phyloP scores from a whole-genome alignment of 345 rosid species.

The Sisymbrium irio region DNA sequence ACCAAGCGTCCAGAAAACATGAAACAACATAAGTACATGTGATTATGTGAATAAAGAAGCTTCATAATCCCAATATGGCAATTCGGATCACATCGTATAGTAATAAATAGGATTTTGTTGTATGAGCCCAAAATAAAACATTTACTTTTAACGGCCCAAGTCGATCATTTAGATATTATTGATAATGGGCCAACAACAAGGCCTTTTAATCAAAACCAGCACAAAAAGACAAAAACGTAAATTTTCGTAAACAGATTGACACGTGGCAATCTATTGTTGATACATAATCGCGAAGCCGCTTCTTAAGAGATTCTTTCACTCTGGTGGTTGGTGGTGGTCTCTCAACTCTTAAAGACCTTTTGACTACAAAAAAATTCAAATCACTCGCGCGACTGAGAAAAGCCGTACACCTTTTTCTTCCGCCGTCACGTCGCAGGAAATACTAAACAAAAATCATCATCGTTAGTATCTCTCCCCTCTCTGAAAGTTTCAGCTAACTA shows the following conservation, averaged over 20 bases:
- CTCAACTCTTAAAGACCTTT: conserved; percentile 2
- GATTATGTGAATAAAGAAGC: no score
- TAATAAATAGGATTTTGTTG: background rate
- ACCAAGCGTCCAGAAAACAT: no score
- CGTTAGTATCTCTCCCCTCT: no score
- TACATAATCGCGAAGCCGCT: conserved; percentile 28
- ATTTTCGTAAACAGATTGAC: conserved; percentile 7
- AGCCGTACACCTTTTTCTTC: background rate
- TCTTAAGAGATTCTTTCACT: background rate
- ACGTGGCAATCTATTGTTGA: conserved; percentile 18
- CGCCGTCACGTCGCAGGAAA: conserved; percentile 21
- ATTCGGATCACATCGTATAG: background rate
- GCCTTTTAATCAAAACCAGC: background rate
- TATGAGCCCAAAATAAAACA: background rate
- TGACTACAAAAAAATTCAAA: conserved; percentile 25
- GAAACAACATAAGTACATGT: no score
- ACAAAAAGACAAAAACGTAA: background rate
- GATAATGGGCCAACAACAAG: background rate
- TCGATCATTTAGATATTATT: background rate
- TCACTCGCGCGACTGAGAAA: background rate
- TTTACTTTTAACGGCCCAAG: background rate
- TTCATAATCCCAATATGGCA: no score
- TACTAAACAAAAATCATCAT: background rate
- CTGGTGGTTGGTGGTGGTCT: background rate
- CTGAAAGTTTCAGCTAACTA: no score